phyloP scores from a whole-genome alignment of 192 early-diverging fungal species.

The Mortierella antarctica region DNA sequence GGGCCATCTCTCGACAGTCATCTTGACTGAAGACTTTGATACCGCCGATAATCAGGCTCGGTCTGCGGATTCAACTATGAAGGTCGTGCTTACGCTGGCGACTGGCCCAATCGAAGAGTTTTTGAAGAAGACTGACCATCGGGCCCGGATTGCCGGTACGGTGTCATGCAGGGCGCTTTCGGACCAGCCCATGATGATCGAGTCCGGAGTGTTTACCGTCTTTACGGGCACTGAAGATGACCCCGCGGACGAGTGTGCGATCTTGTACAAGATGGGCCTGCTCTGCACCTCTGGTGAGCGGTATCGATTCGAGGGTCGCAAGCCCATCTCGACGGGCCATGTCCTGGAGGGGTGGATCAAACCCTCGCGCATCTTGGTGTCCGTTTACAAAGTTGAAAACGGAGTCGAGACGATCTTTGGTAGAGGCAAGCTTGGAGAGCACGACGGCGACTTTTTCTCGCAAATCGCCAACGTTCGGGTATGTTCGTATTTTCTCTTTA shows the following conservation, averaged over 20 bases:
- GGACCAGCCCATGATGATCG: slow-evolving; percentile 56
- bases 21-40: slow-evolving; percentile 49
- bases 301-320: slow-evolving; percentile 55
- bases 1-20: slow-evolving; percentile 59
- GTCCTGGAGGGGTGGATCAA: slow-evolving; percentile 53
- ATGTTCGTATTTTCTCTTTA: slow-evolving; percentile 3
- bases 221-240: slow-evolving; percentile 35
- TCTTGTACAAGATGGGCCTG: slow-evolving; percentile 54
- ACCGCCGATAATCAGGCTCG: slow-evolving; percentile 54
- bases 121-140: slow-evolving; percentile 35
- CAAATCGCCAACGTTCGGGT: slow-evolving; percentile 45
- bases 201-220: slow-evolving; percentile 53
- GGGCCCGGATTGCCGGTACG: slow-evolving; percentile 52
- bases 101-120: slow-evolving; percentile 43
- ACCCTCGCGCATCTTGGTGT: slow-evolving; percentile 46
- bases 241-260: slow-evolving; percentile 41
- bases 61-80: slow-evolving; percentile 52
- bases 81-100: slow-evolving; percentile 46
- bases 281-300: slow-evolving; percentile 42
- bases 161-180: slow-evolving; percentile 60
- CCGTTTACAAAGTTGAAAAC: slow-evolving; percentile 44
- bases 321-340: slow-evolving; percentile 42
- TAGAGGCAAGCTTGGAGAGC: slow-evolving; percentile 49
- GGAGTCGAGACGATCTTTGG: slow-evolving; percentile 46
- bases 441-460: slow-evolving; percentile 44